Percentiles rank a stretch among this genome's conserved stretches.
phyloP scores from a whole-genome alignment of 169 alveolate species.

The Plasmodium coatneyi region DNA sequence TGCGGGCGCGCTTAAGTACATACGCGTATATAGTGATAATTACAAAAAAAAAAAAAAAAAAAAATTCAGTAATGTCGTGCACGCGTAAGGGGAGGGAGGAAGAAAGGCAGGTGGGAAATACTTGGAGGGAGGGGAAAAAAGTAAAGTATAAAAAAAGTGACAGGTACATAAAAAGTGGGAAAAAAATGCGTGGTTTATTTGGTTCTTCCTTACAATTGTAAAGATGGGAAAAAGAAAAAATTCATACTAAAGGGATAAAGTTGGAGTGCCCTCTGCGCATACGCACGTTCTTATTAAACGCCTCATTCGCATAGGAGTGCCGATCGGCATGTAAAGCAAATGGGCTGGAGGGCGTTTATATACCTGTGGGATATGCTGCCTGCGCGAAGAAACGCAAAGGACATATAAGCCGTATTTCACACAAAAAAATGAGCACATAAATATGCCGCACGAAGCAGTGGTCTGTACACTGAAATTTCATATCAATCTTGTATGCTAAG shows the following conservation, averaged over 20 bases:
- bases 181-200: neutral
- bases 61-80: neutral
- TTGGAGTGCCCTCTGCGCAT: neutral
- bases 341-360: neutral
- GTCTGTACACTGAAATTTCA: neutral
- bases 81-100: neutral
- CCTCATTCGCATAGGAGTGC: neutral
- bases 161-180: neutral
- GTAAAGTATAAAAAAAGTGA: neutral
- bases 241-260: neutral
- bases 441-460: neutral
- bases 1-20: neutral
- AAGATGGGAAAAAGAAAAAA: neutral
- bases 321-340: neutral
- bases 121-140: neutral
- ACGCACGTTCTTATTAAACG: neutral
- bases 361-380: neutral
- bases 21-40: neutral
- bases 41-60: neutral
- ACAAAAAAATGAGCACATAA: neutral
- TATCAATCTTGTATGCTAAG: neutral
- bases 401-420: neutral
- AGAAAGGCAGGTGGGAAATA: neutral
- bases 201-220: neutral
- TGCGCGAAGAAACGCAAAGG: neutral